Base-by-base conservation (phyloP, 257 asterid genomes). In the Verbascum thapsus region DNA sequence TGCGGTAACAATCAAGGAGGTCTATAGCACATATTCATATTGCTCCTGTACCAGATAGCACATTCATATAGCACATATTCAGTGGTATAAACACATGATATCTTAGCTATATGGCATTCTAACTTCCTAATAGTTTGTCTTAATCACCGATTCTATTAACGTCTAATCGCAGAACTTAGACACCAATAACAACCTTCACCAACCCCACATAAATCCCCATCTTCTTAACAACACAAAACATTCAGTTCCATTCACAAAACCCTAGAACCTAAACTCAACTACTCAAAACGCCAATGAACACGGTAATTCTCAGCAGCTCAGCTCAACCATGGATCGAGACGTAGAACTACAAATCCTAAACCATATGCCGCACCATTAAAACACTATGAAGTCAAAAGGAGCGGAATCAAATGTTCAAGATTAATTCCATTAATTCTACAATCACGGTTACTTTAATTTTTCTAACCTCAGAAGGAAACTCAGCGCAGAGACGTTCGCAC, bases 401-500 rank as follows among this genome's bases (percentile, higher is more conserved):
- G 7, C 19, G 50, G 12, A 30, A 62, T 10, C 19, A 44, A 26
- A 58, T 6, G 35, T 48, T 50, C 61, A 34, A 50, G 6, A 48
- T 54, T 63, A 44, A 64, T 1, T 41, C 48, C 19, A 8, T 30
- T 9, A 10, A 20, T 26, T 63, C 32, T 5, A 30, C 2, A 58
- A n/a, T 10, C 41, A 38, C 47, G 42, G 7, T 20, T 18, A 17
- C 13, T 37, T 38, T 16, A 5, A 39, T 18, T 19, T 5, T 1
- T 35, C 88, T 38, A 47, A 90, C 97, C 98, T 92, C 92, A 5
- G 96, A 76, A 41, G 96, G 96, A 59, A 85, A 89, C 72, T 92
- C 92, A 19, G 99, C 95, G 55, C 95, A 89, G 77, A 92, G 97
- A 41, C 94, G 97, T 64, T 92, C 88, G 75, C 96, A 80, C 88